A percentile compares a stretch with the other conserved stretches of the same genome.
These are phyloP conservation scores for Ustilago vetiveriae DNA, from an alignment of 1,284 basidiomycete genomes.

Conservation along the genomic window DNA sequence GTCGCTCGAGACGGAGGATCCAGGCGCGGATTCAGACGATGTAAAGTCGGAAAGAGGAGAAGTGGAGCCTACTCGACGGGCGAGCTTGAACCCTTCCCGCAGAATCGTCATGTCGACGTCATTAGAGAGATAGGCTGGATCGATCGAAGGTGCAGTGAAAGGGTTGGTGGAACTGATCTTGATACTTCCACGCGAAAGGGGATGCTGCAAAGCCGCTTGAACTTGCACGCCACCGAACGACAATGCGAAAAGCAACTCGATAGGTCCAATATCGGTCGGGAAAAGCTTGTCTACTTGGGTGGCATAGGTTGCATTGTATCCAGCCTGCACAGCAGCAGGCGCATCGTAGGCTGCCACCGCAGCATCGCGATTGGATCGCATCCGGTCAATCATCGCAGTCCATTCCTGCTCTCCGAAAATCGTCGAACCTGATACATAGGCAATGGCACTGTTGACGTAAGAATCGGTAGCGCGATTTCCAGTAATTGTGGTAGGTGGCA, in stretches of 20 bases:
- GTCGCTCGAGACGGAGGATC: conserved; percentile 65
- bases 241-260: conserved; percentile 55
- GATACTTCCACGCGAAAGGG: conserved; percentile 71
- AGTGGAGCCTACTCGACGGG: conserved; percentile 68
- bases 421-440: conserved; percentile 74
- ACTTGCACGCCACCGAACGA: conserved; percentile 67
- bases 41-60: conserved; percentile 35
- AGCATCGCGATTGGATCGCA: conserved; percentile 17
- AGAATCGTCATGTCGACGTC: conserved; percentile 71
- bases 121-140: conserved; percentile 72
- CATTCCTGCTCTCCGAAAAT: conserved; percentile 68
- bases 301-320: conserved; percentile 75
- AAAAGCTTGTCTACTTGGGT: conserved; percentile 70
- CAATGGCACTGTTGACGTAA: conserved; percentile 76
- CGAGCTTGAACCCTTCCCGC: conserved; percentile 74
- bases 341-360: conserved; percentile 70
- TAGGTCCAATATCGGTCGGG: conserved; percentile 35
- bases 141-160: conserved; percentile 73
- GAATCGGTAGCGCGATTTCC: conserved; percentile 71
- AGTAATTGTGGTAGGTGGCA: conserved; percentile 42
- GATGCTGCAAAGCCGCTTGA: conserved; percentile 77
- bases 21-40: conserved; percentile 33
- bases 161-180: conserved; percentile 72
- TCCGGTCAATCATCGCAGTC: conserved; percentile 33
- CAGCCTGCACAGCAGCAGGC: conserved; percentile 72